Base-by-base conservation (phyloP, 2,329 filamentous ascomycete species). In the Fusarium goolgardi region DNA sequence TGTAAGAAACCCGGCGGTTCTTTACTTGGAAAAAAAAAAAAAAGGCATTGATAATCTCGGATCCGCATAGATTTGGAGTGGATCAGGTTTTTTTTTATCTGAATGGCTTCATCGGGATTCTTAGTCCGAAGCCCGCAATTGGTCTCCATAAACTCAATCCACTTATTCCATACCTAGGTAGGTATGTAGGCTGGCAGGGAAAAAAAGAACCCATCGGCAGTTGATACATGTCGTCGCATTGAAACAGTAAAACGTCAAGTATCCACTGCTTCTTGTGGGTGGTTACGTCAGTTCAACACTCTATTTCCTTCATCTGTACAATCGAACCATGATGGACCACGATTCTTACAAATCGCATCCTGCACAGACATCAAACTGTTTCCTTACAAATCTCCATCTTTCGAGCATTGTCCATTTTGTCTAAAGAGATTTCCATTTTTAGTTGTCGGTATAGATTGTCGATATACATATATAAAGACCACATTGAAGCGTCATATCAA, bases 271-370 rank as follows among this genome's bases (percentile, higher is more conserved):
- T 39, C 27, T 29, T 29, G 27, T 29, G 27, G 27, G 3, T 20
- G 32, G 61, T 69, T 69, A 66, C 65, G 65, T 63, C 66, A 69
- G 62, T 55, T 39, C 35, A 39, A 39, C 35, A 39, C 35, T 39
- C n/a, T 39, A 39, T 20, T 39, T 39, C 35, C 27, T 29, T 20
- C 20, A 13, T 39, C 25, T 35, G 27, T 25, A 43, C n/a, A n/a
- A n/a, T 47, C 31, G 54, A 46, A 46, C 23, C 10, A 27, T 29
- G 27, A 29, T 29, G 9, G 9, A 29, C 9, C 29, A 4, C 25
- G n/a, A 29, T 51, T 35, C 60, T 68, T 68, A 66, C 65, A 69
- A 68, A 68, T 68, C 51, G n/a, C 34, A 23, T 23, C 20, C 7
- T 64, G 59, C 61, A 59, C 59, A 51, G 59, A 64, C 59, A 2